Evolutionary conservation across 176 grass and related monocot species (phyloP).

Genomic region (Triticum timopheevii): DNA sequence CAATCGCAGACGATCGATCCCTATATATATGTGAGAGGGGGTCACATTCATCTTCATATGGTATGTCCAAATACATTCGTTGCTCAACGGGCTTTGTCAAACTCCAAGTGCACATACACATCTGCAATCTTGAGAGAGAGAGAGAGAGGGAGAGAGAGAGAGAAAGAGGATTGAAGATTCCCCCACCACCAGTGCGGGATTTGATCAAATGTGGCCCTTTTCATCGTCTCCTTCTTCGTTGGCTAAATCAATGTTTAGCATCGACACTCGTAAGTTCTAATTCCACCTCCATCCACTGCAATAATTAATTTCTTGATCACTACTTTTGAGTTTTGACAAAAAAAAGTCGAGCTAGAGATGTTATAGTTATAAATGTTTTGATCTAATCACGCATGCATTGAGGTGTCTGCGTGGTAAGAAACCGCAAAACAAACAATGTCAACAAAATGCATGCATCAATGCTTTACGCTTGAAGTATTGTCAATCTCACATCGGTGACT

Average conservation of each 20-base stretch:
- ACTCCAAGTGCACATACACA: background rate
- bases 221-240: conserved; percentile 10
- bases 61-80: background rate
- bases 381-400: background rate
- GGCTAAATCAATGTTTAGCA: conserved; percentile 22
- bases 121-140: background rate
- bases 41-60: background rate
- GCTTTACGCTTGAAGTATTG: background rate
- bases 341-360: background rate
- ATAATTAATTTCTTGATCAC: background rate
- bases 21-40: background rate
- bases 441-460: background rate
- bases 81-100: background rate
- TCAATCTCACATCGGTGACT: background rate
- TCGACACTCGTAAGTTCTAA: conserved; percentile 33
- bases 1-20: background rate
- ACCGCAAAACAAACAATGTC: too few species aligned
- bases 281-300: background rate
- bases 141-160: background rate
- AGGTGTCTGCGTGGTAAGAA: too few species aligned
- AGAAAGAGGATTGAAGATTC: too few species aligned
- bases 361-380: background rate
- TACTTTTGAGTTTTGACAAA: background rate
- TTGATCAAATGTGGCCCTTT: background rate
- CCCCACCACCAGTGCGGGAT: background rate